These are phyloP conservation scores for Mortierella sp. DNA, from an alignment of 371 early-diverging fungal genomes.

Conservation along the genomic window DNA sequence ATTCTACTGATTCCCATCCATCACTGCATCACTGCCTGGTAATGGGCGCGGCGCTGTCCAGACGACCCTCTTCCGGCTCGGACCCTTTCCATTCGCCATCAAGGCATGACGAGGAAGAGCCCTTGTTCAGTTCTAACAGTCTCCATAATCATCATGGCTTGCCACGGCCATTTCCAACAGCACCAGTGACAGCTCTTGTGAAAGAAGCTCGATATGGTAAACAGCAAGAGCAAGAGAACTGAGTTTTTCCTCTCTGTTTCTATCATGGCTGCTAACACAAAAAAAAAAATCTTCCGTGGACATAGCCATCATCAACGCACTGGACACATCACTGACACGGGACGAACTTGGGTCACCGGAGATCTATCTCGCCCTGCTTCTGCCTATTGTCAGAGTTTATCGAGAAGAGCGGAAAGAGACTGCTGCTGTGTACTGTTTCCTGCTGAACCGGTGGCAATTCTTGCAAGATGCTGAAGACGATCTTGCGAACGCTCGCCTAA, in stretches of 20 bases:
- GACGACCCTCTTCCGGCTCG: background rate
- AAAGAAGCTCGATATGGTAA: slow-evolving; percentile 46
- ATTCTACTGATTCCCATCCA: no score
- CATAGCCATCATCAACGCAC: slow-evolving; percentile 44
- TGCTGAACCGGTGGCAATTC: slow-evolving; percentile 51
- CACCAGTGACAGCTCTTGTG: slow-evolving; percentile 37
- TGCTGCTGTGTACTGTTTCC: slow-evolving; percentile 49
- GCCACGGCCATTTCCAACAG: slow-evolving; percentile 34
- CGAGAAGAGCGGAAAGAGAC: slow-evolving; percentile 48
- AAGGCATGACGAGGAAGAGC: slow-evolving; percentile 11
- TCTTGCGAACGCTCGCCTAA: slow-evolving; percentile 49
- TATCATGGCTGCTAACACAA: no score
- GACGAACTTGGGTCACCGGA: slow-evolving; percentile 50
- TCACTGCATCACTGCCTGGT: no score
- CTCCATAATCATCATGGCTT: slow-evolving; percentile 17
- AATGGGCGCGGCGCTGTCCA: no score
- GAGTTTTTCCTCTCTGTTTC: background rate
- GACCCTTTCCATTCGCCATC: slow-evolving; percentile 18
- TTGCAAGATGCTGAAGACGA: slow-evolving; percentile 46
- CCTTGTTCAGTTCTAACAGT: slow-evolving; percentile 18
- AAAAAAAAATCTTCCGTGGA: no score
- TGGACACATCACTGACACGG: slow-evolving; percentile 43
- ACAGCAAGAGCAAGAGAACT: background rate
- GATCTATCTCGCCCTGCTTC: slow-evolving; percentile 44
- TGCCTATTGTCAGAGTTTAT: slow-evolving; percentile 47